Evolutionary conservation across 1,284 basidiomycete species (phyloP).

Genomic region (Golubevia pallescens): DNA sequence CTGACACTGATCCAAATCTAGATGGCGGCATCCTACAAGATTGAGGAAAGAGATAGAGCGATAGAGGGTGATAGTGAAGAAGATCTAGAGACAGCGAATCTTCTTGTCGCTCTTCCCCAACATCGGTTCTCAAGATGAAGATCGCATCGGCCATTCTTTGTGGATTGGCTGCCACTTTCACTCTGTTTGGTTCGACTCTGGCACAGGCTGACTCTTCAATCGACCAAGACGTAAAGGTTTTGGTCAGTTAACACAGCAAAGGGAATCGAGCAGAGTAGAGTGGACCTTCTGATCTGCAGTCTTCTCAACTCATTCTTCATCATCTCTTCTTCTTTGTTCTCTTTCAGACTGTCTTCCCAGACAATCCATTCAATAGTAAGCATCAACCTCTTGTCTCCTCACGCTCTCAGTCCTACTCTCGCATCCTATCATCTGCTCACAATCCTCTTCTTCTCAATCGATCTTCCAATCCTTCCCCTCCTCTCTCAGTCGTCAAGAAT

Average conservation of each 20-base stretch:
- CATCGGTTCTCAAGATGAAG: too few species aligned
- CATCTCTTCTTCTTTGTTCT: too few species aligned
- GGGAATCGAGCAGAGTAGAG: background rate
- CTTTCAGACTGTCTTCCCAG: slow-evolving; percentile 44
- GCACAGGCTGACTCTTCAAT: background rate
- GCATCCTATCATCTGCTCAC: background rate
- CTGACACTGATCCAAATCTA: too few species aligned
- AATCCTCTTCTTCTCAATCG: background rate
- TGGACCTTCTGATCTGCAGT: background rate
- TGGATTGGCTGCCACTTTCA: too few species aligned
- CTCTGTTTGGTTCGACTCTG: too few species aligned
- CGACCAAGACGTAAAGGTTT: background rate
- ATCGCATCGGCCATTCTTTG: too few species aligned
- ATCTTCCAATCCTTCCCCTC: background rate
- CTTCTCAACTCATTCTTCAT: too few species aligned
- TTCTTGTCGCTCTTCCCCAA: too few species aligned
- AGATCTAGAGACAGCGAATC: too few species aligned
- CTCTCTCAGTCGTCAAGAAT: slow-evolving; percentile 44
- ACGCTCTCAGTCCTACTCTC: background rate
- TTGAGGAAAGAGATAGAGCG: background rate
- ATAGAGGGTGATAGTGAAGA: too few species aligned
- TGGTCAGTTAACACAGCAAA: background rate
- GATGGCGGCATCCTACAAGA: background rate
- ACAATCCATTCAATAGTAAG: slow-evolving; percentile 49
- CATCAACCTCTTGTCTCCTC: too few species aligned